Evolutionary conservation across 495 filamentous ascomycete species (phyloP).

Genomic region (Aspergillus nidulans): DNA sequence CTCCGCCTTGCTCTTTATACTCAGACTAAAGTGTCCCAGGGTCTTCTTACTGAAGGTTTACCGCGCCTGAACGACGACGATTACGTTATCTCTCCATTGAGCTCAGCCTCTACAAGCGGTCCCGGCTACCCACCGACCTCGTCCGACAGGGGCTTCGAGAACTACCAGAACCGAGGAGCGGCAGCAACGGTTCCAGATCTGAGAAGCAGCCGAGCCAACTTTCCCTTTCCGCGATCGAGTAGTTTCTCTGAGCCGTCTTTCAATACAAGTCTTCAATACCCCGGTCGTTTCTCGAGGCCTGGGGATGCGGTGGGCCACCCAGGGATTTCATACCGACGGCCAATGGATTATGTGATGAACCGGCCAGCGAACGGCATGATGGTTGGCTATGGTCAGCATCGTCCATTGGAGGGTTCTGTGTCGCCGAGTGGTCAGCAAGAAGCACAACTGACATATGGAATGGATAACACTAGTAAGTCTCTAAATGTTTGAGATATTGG

Average conservation of each 20-base stretch:
- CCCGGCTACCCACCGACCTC: slow-evolving; percentile 38
- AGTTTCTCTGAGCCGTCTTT: slow-evolving; percentile 41
- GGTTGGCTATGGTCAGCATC: slow-evolving; percentile 29
- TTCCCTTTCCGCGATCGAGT: slow-evolving; percentile 37
- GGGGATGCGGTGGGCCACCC: slow-evolving; percentile 25
- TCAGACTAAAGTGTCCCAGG: slow-evolving; percentile 17
- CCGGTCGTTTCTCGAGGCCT: slow-evolving; percentile 28
- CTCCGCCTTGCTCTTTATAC: slow-evolving; percentile 18
- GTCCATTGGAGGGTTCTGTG: slow-evolving; percentile 36
- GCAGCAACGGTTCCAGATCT: slow-evolving; percentile 29
- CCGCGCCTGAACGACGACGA: slow-evolving; percentile 39
- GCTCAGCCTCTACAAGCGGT: slow-evolving; percentile 38
- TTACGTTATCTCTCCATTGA: slow-evolving; percentile 42
- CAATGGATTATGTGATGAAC: slow-evolving; percentile 32
- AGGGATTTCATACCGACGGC: slow-evolving; percentile 32
- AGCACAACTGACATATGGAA: slow-evolving; percentile 21
- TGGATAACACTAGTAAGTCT: slow-evolving; percentile 18
- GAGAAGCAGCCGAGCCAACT: slow-evolving; percentile 32
- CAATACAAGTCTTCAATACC: slow-evolving; percentile 31
- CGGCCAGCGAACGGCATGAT: slow-evolving; percentile 29
- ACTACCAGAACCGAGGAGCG: slow-evolving; percentile 27
- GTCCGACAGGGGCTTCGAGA: slow-evolving; percentile 24
- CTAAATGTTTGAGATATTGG: background rate
- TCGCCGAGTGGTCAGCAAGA: slow-evolving; percentile 34
- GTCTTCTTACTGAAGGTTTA: slow-evolving; percentile 35